phyloP scores from a whole-genome alignment of 2,329 filamentous ascomycete genomes.

The Fusarium protoensiforme region DNA sequence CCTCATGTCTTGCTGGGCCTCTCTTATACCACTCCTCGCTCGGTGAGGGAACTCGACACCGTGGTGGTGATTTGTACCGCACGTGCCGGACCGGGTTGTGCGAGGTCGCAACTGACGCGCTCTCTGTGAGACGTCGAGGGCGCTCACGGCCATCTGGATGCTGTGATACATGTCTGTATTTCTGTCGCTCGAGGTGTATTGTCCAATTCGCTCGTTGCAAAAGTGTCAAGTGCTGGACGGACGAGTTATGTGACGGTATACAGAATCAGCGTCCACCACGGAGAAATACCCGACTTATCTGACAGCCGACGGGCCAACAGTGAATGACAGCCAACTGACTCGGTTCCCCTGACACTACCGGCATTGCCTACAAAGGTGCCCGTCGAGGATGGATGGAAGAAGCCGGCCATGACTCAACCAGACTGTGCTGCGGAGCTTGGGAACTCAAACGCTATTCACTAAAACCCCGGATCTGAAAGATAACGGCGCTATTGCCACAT shows the following conservation, averaged over 20 bases:
- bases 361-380: background rate
- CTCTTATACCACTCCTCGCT: slow-evolving; percentile 33
- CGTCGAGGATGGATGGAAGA: slow-evolving; percentile 9
- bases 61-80: slow-evolving; percentile 34
- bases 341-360: background rate
- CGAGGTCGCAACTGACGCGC: slow-evolving; percentile 22
- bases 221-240: background rate
- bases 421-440: background rate
- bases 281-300: background rate
- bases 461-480: slow-evolving; percentile 4
- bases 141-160: slow-evolving; percentile 15
- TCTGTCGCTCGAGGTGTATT: background rate
- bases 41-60: slow-evolving; percentile 4
- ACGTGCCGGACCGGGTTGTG: slow-evolving; percentile 27
- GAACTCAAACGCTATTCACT: slow-evolving; percentile 2
- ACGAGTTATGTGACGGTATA: background rate
- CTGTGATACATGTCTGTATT: slow-evolving; percentile 29
- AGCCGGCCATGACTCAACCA: slow-evolving; percentile 13
- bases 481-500: background rate
- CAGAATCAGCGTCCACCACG: background rate
- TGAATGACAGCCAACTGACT: background rate
- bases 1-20: slow-evolving; percentile 11
- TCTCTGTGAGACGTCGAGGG: slow-evolving; percentile 29
- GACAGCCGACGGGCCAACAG: background rate
- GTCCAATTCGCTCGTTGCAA: background rate